Conservation (phyloP, 202 grass and related monocot species). For the Bolboschoenoplectus hybrid region DNA sequence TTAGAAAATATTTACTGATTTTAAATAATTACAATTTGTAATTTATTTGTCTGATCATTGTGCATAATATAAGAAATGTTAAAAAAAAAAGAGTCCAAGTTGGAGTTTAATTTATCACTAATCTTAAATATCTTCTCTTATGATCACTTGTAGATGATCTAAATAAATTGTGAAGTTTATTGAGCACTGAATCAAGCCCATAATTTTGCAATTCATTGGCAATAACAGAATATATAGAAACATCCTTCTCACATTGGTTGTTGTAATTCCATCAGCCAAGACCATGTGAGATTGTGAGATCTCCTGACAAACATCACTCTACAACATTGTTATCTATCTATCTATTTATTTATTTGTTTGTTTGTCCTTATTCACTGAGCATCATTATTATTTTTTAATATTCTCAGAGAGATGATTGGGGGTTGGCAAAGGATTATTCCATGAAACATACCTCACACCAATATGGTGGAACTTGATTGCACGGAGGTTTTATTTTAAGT, state of each 20-base stretch:
- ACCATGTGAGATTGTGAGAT: slow-evolving; percentile 25
- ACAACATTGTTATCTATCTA: background rate
- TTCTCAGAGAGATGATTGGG: slow-evolving; percentile 15
- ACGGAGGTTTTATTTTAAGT: background rate
- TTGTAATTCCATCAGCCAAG: slow-evolving; percentile 24
- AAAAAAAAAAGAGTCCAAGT: background rate
- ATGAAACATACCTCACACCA: slow-evolving; percentile 27
- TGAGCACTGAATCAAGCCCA: too few relatives aligned
- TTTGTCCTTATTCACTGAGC: background rate
- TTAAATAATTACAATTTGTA: background rate
- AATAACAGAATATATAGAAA: slow-evolving; percentile 22
- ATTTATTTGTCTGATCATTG: background rate
- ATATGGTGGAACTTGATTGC: background rate
- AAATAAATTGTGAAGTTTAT: background rate
- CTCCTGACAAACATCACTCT: background rate
- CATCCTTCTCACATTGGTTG: slow-evolving; percentile 32
- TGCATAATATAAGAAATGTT: background rate
- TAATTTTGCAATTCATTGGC: background rate
- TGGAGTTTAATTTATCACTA: background rate
- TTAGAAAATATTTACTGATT: background rate
- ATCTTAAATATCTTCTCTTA: background rate
- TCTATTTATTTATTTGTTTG: too few relatives aligned
- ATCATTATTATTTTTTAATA: background rate
- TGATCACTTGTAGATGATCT: background rate
- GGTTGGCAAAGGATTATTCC: slow-evolving; percentile 9